phyloP scores from a whole-genome alignment of 768 basidiomycete species.

The Rhizopogon salebrosus region DNA sequence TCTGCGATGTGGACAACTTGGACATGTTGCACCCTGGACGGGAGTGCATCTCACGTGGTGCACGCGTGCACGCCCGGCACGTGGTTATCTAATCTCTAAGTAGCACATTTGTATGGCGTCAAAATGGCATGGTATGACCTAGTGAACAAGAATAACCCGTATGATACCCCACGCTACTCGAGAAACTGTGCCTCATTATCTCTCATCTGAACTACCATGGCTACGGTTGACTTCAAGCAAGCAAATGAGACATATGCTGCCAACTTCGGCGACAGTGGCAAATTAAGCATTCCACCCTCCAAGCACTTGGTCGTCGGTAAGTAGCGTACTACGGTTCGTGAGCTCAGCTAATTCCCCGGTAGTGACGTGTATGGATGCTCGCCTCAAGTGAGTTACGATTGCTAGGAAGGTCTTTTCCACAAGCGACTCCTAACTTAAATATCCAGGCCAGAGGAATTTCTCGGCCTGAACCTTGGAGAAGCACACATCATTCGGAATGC shows the following conservation, averaged over 20 bases:
- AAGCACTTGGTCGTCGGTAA: slow-evolving; percentile 36
- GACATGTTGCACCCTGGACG: too few species aligned
- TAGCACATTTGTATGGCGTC: not conserved
- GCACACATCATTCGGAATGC: slow-evolving; percentile 73
- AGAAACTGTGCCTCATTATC: not conserved
- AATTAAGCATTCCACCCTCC: slow-evolving; percentile 32
- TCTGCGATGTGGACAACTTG: too few species aligned
- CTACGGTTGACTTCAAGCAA: slow-evolving; percentile 27
- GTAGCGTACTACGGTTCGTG: slow-evolving; percentile 8
- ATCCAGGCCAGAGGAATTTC: slow-evolving; percentile 47
- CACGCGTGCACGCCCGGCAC: slow-evolving; percentile 6
- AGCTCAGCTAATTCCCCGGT: not conserved
- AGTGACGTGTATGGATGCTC: slow-evolving; percentile 76
- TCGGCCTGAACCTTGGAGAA: slow-evolving; percentile 62
- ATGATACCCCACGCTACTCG: not conserved
- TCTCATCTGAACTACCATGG: slow-evolving; percentile 5
- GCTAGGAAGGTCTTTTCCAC: not conserved
- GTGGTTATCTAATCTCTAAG: slow-evolving; percentile 19
- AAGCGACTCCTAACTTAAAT: slow-evolving; percentile 4
- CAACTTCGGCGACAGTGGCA: slow-evolving; percentile 39
- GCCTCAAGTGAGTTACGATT: slow-evolving; percentile 47
- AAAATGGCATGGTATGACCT: slow-evolving; percentile 1
- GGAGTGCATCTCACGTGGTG: too few species aligned
- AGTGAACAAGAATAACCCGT: not conserved
- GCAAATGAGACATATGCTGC: slow-evolving; percentile 43